Percentiles rank a stretch among this genome's conserved stretches.
Conservation (phyloP, 208 protist species). For the Trichomonas tenax region DNA sequence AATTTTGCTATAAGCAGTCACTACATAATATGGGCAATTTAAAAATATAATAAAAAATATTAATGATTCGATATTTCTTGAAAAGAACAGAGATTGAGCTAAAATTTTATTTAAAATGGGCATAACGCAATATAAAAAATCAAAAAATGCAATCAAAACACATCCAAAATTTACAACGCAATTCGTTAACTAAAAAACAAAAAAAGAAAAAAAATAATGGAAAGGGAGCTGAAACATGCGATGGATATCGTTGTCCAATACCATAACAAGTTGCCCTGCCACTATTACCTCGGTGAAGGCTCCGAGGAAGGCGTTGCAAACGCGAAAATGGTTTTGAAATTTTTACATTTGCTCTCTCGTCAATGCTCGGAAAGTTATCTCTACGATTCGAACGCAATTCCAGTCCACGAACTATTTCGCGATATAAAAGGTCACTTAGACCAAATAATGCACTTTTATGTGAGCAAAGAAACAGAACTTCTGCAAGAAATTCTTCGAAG, state of each 20-base stretch:
- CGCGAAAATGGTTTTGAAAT: background rate
- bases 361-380: background rate
- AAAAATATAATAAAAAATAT: too few species aligned
- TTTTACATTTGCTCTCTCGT: background rate
- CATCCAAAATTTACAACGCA: background rate
- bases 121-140: too few species aligned
- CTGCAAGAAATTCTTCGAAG: background rate
- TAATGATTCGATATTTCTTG: too few species aligned
- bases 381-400: background rate
- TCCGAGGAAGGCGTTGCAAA: background rate
- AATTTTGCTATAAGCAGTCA: too few species aligned
- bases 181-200: background rate
- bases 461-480: background rate
- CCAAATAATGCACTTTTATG: background rate
- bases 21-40: too few species aligned
- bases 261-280: background rate
- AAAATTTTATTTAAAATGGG: too few species aligned
- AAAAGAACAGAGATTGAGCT: too few species aligned
- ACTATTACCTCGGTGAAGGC: background rate
- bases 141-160: background rate
- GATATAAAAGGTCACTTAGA: background rate
- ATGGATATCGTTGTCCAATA: background rate
- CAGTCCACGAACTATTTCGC: background rate
- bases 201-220: background rate
- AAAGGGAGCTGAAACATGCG: background rate